These are phyloP conservation scores for Anthoceros angustus DNA, from an alignment of 225 moss, liverwort and hornwort species.

Conservation along the genomic window DNA sequence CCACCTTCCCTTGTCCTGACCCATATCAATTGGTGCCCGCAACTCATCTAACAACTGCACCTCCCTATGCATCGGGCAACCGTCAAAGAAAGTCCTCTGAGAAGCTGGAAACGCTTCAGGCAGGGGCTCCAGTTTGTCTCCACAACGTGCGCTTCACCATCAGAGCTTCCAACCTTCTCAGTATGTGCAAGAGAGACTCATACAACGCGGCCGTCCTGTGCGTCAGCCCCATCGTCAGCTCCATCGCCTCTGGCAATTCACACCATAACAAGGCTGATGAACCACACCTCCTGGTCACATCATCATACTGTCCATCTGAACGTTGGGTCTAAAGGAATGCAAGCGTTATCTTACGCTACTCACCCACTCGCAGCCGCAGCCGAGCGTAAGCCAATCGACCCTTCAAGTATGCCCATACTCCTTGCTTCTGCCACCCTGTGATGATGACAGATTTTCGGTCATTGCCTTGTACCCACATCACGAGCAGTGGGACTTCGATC, in stretches of 20 bases:
- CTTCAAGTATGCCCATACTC: conserved; percentile 45
- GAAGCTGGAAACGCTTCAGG: not conserved
- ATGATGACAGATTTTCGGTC: not conserved
- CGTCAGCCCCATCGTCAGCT: not conserved
- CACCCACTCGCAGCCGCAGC: conserved; percentile 61
- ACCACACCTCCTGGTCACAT: no score
- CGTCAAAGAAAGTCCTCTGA: no score
- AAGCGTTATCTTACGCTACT: not conserved
- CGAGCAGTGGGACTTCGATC: not conserved
- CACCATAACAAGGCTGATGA: not conserved
- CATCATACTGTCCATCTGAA: no score
- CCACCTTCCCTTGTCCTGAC: no score
- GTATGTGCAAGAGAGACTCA: not conserved
- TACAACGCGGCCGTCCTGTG: not conserved
- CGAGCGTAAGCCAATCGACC: conserved; percentile 56
- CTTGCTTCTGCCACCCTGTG: conserved; percentile 42
- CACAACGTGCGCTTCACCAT: not conserved
- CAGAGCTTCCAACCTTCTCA: not conserved
- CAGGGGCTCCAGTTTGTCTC: not conserved
- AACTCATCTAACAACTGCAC: no score
- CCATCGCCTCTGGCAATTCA: not conserved
- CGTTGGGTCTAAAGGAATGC: no score
- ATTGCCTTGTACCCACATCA: not conserved
- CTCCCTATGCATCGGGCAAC: no score
- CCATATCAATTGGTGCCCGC: no score